These are phyloP conservation scores for Sclerotinia nivalis DNA, from an alignment of 2,329 filamentous ascomycete genomes.

Conservation along the genomic window DNA sequence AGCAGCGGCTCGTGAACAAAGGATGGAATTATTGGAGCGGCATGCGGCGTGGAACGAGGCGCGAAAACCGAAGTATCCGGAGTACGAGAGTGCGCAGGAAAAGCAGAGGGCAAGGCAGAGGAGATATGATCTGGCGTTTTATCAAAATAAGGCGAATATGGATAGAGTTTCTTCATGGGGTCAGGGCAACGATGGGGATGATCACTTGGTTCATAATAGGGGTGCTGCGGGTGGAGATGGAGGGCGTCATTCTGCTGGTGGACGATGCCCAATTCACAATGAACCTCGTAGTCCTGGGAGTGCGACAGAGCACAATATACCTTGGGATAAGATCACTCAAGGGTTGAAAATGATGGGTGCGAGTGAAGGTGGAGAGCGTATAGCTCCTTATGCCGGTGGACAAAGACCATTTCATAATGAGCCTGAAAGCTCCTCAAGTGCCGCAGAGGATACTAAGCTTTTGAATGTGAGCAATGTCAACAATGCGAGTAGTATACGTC, in stretches of 20 bases:
- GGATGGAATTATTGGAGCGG: no score
- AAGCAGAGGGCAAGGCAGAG: background rate
- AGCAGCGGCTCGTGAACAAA: no score
- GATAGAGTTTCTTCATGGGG: accelerated
- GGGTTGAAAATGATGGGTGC: no score
- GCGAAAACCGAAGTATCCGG: background rate
- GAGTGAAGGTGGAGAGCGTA: background rate
- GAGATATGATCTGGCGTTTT: background rate
- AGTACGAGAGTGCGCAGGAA: background rate
- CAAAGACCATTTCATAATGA: background rate
- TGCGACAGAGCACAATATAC: background rate
- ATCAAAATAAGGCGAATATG: background rate
- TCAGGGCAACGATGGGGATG: background rate
- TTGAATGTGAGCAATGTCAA: no score
- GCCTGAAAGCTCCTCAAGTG: background rate
- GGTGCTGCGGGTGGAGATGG: background rate
- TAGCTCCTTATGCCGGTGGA: background rate
- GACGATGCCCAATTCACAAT: background rate
- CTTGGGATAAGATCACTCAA: background rate
- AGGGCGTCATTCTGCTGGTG: background rate
- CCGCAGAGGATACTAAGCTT: background rate
- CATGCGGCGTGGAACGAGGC: background rate
- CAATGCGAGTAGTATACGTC: background rate
- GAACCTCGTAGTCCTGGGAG: background rate
- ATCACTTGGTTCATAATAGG: background rate